phyloP scores from a whole-genome alignment of 768 basidiomycete genomes.

The Gautieria morchelliformis region DNA sequence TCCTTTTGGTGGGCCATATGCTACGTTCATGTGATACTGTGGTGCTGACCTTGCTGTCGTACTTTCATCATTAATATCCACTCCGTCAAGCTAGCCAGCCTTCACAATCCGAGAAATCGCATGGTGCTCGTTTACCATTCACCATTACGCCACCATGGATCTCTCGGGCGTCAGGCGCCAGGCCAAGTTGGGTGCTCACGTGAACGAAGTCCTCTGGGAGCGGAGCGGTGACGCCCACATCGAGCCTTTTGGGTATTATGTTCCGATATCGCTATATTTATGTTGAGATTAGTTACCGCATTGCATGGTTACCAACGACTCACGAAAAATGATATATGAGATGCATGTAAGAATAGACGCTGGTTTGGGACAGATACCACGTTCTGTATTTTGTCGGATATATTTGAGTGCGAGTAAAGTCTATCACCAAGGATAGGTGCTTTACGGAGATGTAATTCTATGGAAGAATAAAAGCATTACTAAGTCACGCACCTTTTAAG shows the following conservation, averaged over 20 bases:
- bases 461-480: background rate
- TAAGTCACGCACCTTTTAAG: constrained; percentile 31
- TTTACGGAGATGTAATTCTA: constrained; percentile 16
- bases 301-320: constrained; percentile 15
- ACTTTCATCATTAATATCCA: background rate
- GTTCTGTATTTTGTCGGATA: constrained; percentile 4
- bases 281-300: background rate
- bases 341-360: constrained; percentile 53
- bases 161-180: constrained; percentile 29
- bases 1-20: background rate
- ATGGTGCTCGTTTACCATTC: constrained; percentile 27
- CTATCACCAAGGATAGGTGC: constrained; percentile 61
- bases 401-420: constrained; percentile 34
- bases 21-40: background rate
- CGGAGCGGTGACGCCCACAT: constrained; percentile 46
- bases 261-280: constrained; percentile 29
- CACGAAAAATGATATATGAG: constrained; percentile 47
- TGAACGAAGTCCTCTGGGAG: constrained; percentile 45
- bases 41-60: background rate
- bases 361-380: constrained; percentile 28
- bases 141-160: constrained; percentile 37
- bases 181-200: constrained; percentile 37
- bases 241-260: constrained; percentile 34
- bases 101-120: background rate
- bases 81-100: background rate